A percentile compares a stretch with the other conserved stretches of the same genome.
phyloP scores from a whole-genome alignment of 176 grass and related monocot species.

The Ensete ventricosum region DNA sequence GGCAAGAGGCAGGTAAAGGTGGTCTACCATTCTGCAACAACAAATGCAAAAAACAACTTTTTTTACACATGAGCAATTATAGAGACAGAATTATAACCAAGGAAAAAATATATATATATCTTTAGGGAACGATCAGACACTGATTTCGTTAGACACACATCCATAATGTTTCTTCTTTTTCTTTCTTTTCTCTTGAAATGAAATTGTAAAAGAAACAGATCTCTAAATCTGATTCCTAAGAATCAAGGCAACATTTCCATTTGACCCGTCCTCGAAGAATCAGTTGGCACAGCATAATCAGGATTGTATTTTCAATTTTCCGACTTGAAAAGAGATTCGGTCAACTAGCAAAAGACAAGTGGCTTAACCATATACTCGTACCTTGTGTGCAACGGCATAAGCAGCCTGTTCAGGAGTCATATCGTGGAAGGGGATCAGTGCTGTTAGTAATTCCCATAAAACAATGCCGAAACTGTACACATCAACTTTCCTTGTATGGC shows the following conservation, averaged over 20 bases:
- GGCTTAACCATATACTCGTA: slow-evolving; percentile 5
- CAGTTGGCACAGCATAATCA: background rate
- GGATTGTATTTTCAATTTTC: background rate
- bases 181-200: too few species aligned
- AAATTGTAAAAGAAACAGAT: too few species aligned
- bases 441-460: slow-evolving; percentile 88
- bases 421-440: slow-evolving; percentile 73
- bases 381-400: slow-evolving; percentile 90
- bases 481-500: slow-evolving; percentile 87
- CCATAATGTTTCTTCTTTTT: too few species aligned
- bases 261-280: too few species aligned
- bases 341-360: background rate
- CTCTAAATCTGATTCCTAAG: too few species aligned
- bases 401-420: slow-evolving; percentile 94
- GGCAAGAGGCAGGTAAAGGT: slow-evolving; percentile 68
- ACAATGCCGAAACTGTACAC: slow-evolving; percentile 96
- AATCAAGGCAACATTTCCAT: too few species aligned
- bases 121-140: too few species aligned
- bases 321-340: background rate
- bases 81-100: too few species aligned
- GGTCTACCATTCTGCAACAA: slow-evolving; percentile 74
- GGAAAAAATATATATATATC: too few species aligned
- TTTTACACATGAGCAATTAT: too few species aligned
- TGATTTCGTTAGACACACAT: too few species aligned
- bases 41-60: slow-evolving; percentile 2